Evolutionary conservation across 2,329 filamentous ascomycete species (phyloP).

Genomic region (Xylaria sp.): DNA sequence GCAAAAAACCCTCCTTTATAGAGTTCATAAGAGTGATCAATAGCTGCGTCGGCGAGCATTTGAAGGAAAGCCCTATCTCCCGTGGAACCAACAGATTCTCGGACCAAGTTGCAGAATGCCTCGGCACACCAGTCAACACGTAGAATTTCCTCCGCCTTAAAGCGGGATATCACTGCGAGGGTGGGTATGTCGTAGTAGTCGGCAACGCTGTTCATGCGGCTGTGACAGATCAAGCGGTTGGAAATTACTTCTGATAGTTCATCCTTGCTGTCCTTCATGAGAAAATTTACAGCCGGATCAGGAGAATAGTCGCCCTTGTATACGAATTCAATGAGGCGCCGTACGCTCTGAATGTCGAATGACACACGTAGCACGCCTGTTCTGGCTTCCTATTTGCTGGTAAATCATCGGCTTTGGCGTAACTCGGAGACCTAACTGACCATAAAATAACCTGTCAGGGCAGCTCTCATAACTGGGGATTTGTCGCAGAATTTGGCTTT

Average conservation of each 20-base stretch:
- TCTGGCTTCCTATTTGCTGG: conserved; percentile 18
- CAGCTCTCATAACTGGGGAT: conserved; percentile 25
- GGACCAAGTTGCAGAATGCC: conserved; percentile 13
- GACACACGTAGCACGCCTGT: conserved; percentile 3
- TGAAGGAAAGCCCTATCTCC: conserved; percentile 4
- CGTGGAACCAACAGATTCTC: neutral
- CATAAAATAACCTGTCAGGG: conserved; percentile 16
- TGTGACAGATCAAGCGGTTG: conserved; percentile 21
- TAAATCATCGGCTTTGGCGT: neutral
- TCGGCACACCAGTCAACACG: conserved; percentile 8
- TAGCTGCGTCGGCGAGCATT: conserved; percentile 17
- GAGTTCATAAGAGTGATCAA: neutral
- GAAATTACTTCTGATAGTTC: neutral
- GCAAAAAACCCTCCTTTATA: neutral
- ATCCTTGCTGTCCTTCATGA: neutral
- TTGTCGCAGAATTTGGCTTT: conserved; percentile 18
- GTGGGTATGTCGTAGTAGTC: conserved; percentile 28
- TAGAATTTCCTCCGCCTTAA: conserved; percentile 10
- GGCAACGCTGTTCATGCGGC: conserved; percentile 24
- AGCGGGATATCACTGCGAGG: neutral
- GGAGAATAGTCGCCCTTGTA: conserved; percentile 20
- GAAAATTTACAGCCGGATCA: neutral
- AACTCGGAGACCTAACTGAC: conserved; percentile 6
- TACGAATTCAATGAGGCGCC: conserved; percentile 26
- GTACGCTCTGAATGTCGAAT: conserved; percentile 24